Percentiles rank a stretch among this genome's conserved stretches.
These are phyloP conservation scores for Symbiodinium natans DNA, from an alignment of 73 alveolate species.

Conservation along the genomic window DNA sequence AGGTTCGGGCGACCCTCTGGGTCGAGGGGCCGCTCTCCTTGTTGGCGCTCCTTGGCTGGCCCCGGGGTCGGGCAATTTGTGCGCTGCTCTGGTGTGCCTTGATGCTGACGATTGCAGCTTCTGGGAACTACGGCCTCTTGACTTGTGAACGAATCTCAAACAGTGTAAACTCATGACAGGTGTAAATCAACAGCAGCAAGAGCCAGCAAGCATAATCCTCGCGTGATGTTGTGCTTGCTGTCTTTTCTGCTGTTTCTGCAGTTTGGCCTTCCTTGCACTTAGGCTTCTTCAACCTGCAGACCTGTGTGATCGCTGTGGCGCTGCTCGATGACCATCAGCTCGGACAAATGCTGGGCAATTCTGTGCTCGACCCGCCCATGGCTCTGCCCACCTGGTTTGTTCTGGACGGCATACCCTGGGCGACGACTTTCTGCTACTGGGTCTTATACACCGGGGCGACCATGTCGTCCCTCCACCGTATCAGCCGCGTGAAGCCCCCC, in stretches of 20 bases:
- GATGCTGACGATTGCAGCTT: slow-evolving; percentile 65
- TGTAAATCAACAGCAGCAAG: too few species aligned
- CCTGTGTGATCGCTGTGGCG: slow-evolving; percentile 54
- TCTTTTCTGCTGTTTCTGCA: too few species aligned
- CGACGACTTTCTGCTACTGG: slow-evolving; percentile 27
- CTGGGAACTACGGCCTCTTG: slow-evolving; percentile 81
- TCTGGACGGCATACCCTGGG: slow-evolving; percentile 11
- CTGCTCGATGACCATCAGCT: slow-evolving; percentile 52
- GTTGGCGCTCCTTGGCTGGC: slow-evolving; percentile 67
- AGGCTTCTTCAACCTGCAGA: slow-evolving; percentile 70
- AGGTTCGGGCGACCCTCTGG: slow-evolving; percentile 54
- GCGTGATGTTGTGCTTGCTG: too few species aligned
- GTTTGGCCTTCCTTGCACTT: too few species aligned
- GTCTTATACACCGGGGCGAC: slow-evolving; percentile 27
- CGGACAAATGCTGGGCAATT: not conserved
- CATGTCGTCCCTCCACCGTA: slow-evolving; percentile 9
- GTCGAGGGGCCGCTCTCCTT: slow-evolving; percentile 70
- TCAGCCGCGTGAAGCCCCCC: slow-evolving; percentile 3
- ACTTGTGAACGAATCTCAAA: not conserved
- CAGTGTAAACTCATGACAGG: not conserved
- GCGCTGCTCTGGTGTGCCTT: slow-evolving; percentile 56
- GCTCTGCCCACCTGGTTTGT: not conserved
- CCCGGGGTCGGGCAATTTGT: slow-evolving; percentile 23
- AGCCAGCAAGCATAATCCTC: too few species aligned
- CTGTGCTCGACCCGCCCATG: not conserved